Conservation (phyloP, 1,284 basidiomycete species). For the Ganoderma lucidum region DNA sequence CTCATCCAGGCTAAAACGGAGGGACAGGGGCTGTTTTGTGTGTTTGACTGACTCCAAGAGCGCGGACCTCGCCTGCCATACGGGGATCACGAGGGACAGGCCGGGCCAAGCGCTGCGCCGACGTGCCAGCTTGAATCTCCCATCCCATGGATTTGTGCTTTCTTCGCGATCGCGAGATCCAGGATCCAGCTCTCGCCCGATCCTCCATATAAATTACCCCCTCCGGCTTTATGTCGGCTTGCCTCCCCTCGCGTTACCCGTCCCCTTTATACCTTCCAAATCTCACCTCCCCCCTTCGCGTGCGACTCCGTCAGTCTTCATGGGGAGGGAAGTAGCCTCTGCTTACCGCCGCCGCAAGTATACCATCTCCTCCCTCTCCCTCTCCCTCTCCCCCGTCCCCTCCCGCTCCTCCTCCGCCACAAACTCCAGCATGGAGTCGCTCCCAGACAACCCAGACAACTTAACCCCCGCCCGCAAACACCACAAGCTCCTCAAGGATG, state of each 20-base stretch:
- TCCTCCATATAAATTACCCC: slow-evolving; percentile 38
- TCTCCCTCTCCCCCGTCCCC: slow-evolving; percentile 29
- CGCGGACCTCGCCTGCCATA: slow-evolving; percentile 47
- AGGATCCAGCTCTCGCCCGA: slow-evolving; percentile 15
- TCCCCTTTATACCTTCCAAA: slow-evolving; percentile 43
- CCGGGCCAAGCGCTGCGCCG: slow-evolving; percentile 38
- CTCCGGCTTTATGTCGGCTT: slow-evolving; percentile 38
- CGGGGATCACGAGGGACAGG: slow-evolving; percentile 47
- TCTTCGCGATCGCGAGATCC: slow-evolving; percentile 17
- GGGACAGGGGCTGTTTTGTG: slow-evolving; percentile 29
- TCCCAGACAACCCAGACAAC: slow-evolving; percentile 44
- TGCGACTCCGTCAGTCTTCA: slow-evolving; percentile 32
- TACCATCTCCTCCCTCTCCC: slow-evolving; percentile 33
- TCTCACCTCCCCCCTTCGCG: slow-evolving; percentile 31
- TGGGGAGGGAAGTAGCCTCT: slow-evolving; percentile 40
- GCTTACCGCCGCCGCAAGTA: slow-evolving; percentile 38
- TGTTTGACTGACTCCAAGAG: slow-evolving; percentile 46
- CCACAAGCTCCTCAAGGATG: slow-evolving; percentile 83
- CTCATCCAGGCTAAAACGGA: slow-evolving; percentile 34
- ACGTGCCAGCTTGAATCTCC: neutral
- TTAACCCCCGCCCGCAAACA: slow-evolving; percentile 83
- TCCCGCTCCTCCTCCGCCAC: slow-evolving; percentile 39
- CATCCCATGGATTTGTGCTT: slow-evolving; percentile 1
- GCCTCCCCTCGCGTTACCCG: slow-evolving; percentile 29
- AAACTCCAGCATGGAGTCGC: slow-evolving; percentile 37